Evolutionary conservation across 805 yeast species (phyloP).

Genomic region (Vanderwaltozyma verrucispora): DNA sequence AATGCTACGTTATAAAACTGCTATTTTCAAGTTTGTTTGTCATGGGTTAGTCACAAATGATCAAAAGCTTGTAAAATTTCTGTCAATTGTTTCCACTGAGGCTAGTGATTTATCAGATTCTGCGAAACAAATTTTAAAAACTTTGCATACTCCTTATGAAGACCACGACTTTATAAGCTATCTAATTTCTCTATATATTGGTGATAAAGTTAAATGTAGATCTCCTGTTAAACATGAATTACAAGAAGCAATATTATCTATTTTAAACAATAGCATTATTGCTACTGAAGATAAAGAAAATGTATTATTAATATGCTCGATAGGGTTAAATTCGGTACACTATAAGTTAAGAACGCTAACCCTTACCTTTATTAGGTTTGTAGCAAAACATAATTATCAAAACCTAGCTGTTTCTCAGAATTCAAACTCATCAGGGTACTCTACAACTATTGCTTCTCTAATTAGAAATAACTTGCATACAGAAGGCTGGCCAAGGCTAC

Average conservation of each 20-base stretch:
- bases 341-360: slow-evolving; percentile 47
- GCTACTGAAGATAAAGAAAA: slow-evolving; percentile 34
- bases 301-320: slow-evolving; percentile 41
- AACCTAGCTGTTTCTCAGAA: slow-evolving; percentile 8
- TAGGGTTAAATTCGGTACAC: slow-evolving; percentile 47
- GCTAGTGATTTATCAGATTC: slow-evolving; percentile 39
- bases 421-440: slow-evolving; percentile 19
- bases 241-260: slow-evolving; percentile 45
- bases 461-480: slow-evolving; percentile 41
- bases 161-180: slow-evolving; percentile 33
- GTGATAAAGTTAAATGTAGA: slow-evolving; percentile 31
- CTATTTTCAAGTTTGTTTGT: slow-evolving; percentile 28
- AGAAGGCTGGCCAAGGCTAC: slow-evolving; percentile 53
- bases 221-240: slow-evolving; percentile 46
- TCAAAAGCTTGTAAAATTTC: slow-evolving; percentile 34
- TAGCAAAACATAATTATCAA: slow-evolving; percentile 29
- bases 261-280: slow-evolving; percentile 40
- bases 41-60: slow-evolving; percentile 34
- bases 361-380: slow-evolving; percentile 56
- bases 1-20: slow-evolving; percentile 32
- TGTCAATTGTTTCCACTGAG: slow-evolving; percentile 58
- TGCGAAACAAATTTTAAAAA: slow-evolving; percentile 42
- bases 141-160: slow-evolving; percentile 44
- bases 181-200: slow-evolving; percentile 42
- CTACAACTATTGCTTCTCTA: slow-evolving; percentile 39